These are phyloP conservation scores for Pichia sp. DNA, from an alignment of 1,139 yeast genomes.

Conservation along the genomic window DNA sequence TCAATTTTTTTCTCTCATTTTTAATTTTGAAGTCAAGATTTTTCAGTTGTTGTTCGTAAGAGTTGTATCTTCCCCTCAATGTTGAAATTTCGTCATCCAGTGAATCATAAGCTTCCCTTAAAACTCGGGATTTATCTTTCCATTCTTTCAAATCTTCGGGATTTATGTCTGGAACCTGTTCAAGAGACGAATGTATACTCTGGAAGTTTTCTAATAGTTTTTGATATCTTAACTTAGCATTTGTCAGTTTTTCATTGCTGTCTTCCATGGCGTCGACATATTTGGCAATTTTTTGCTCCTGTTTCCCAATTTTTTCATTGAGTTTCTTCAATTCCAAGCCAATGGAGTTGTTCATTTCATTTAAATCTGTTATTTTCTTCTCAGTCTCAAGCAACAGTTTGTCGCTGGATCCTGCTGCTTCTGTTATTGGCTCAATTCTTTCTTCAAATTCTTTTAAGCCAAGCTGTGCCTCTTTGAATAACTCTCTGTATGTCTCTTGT, in stretches of 20 bases:
- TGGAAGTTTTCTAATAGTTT: conserved; percentile 7
- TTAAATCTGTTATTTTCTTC: conserved; percentile 4
- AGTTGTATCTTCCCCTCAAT: conserved; percentile 1
- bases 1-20: conserved; percentile 26
- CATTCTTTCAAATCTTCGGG: conserved; percentile 16
- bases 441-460: conserved; percentile 20
- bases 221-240: conserved; percentile 21
- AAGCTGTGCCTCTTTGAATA: conserved; percentile 27
- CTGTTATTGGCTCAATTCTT: conserved; percentile 32
- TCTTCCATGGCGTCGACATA: conserved; percentile 19
- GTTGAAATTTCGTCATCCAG: conserved; percentile 4
- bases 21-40: conserved; percentile 9
- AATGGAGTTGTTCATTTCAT: conserved; percentile 11
- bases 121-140: conserved; percentile 10
- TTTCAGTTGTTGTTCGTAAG: conserved; percentile 4
- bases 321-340: conserved; percentile 19
- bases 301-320: conserved; percentile 16
- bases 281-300: conserved; percentile 10
- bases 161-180: not conserved
- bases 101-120: conserved; percentile 13
- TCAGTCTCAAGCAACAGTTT: conserved; percentile 12
- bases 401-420: conserved; percentile 11
- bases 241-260: conserved; percentile 22
- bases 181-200: not conserved
- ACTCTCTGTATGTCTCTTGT: conserved; percentile 33